Evolutionary conservation across 495 filamentous ascomycete genomes (phyloP).

Genomic region (Podospora anserina): DNA sequence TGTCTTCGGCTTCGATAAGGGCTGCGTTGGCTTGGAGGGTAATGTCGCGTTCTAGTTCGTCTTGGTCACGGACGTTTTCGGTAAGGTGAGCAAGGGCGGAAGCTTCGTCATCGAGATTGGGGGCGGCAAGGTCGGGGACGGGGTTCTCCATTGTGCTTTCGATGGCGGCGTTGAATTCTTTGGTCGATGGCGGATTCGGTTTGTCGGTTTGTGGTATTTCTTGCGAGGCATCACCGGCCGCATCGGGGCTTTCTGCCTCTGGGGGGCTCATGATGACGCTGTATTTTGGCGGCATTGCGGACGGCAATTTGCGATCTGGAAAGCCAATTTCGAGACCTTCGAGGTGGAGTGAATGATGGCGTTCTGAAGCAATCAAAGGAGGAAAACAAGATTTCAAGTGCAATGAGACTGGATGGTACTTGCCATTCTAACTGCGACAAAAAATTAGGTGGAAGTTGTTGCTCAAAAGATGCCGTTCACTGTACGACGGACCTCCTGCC

Average conservation of each 20-base stretch:
- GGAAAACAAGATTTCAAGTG: not conserved
- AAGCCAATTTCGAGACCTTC: not conserved
- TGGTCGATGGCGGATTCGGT: not conserved
- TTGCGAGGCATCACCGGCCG: not conserved
- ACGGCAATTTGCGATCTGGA: not conserved
- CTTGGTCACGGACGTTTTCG: slow-evolving; percentile 74
- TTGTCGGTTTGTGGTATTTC: not conserved
- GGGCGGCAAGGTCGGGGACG: not conserved
- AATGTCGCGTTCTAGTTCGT: slow-evolving; percentile 78
- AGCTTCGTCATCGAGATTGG: slow-evolving; percentile 56
- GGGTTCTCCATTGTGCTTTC: not conserved
- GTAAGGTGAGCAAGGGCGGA: slow-evolving; percentile 64
- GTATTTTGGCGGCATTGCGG: not conserved
- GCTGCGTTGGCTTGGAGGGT: slow-evolving; percentile 68
- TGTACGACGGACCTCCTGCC: not conserved
- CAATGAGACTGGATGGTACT: not conserved
- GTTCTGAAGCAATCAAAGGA: not conserved
- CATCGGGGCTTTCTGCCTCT: not conserved
- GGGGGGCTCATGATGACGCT: not conserved
- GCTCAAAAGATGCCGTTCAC: too few relatives aligned
- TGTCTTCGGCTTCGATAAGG: slow-evolving; percentile 78
- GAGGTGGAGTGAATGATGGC: not conserved
- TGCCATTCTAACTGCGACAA: not conserved
- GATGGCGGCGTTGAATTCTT: not conserved
- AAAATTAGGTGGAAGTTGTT: not conserved